phyloP scores from a whole-genome alignment of 2,329 filamentous ascomycete genomes.

The Grosmannia huntii region DNA sequence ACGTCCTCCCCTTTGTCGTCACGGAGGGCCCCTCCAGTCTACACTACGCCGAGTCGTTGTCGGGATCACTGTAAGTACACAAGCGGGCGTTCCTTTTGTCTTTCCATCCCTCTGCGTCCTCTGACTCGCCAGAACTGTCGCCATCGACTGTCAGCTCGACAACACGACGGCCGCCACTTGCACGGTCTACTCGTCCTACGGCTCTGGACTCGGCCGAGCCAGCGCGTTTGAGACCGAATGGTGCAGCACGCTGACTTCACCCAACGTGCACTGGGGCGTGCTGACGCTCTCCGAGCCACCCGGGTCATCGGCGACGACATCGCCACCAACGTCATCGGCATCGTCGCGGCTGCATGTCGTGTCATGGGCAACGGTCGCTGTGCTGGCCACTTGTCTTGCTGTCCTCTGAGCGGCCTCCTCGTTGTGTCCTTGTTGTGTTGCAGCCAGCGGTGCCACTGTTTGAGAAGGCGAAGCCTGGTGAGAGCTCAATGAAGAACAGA shows the following conservation, averaged over 20 bases:
- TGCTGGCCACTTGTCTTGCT: background rate
- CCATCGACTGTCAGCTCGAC: constrained; percentile 28
- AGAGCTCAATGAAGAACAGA: background rate
- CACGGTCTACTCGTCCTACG: constrained; percentile 34
- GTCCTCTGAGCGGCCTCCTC: background rate
- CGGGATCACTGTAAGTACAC: constrained; percentile 27
- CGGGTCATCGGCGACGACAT: constrained; percentile 8
- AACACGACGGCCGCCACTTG: constrained; percentile 32
- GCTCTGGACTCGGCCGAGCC: constrained; percentile 22
- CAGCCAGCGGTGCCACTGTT: background rate
- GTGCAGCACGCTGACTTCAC: constrained; percentile 30
- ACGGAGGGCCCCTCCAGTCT: constrained; percentile 32
- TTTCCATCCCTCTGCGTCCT: background rate
- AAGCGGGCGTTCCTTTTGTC: background rate
- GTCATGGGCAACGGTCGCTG: background rate
- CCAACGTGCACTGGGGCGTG: constrained; percentile 29
- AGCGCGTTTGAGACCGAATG: constrained; percentile 29
- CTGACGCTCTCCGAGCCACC: constrained; percentile 29
- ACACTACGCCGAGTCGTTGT: constrained; percentile 28
- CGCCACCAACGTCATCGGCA: background rate
- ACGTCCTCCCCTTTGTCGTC: constrained; percentile 33
- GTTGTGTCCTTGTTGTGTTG: too few relatives aligned
- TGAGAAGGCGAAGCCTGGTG: background rate
- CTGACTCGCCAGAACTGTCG: constrained; percentile 24
- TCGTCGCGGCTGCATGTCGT: background rate